A percentile compares a stretch with the other conserved stretches of the same genome.
Evolutionary conservation across 805 yeast species (phyloP).

Genomic region (Ogataea methylovora): DNA sequence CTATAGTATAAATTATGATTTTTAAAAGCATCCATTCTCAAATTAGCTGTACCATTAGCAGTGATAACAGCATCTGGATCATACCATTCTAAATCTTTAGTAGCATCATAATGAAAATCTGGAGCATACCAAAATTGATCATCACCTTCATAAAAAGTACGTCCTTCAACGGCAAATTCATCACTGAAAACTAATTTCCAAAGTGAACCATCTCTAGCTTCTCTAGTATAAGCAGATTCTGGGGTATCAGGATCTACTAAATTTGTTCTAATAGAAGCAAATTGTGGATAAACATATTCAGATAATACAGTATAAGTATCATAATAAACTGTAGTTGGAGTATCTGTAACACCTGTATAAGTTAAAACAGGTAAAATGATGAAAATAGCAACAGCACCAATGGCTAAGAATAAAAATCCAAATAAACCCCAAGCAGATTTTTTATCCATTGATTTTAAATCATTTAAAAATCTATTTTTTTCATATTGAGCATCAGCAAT

Average conservation of each 20-base stretch:
- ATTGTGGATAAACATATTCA: conserved; percentile 46
- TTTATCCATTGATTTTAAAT: conserved; percentile 58
- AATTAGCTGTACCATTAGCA: conserved; percentile 50
- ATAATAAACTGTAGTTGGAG: conserved; percentile 2
- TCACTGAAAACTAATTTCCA: conserved; percentile 77
- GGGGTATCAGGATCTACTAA: conserved; percentile 64
- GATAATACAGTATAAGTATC: conserved; percentile 38
- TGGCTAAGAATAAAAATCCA: conserved; percentile 49
- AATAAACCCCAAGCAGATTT: conserved; percentile 53
- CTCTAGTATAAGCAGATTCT: conserved; percentile 33
- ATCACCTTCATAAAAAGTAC: conserved; percentile 74
- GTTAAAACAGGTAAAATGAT: conserved; percentile 79
- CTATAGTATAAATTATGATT: conserved; percentile 69
- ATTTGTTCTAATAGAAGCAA: conserved; percentile 45
- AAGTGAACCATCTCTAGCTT: conserved; percentile 42
- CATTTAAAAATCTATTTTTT: conserved; percentile 55
- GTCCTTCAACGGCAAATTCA: conserved; percentile 74
- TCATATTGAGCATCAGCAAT: conserved; percentile 84
- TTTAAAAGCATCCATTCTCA: conserved; percentile 65
- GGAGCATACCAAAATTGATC: conserved; percentile 80
- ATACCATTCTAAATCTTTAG: conserved; percentile 82
- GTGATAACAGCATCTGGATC: conserved; percentile 76
- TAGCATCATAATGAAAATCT: conserved; percentile 71
- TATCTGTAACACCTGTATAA: conserved; percentile 56
- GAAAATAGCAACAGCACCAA: conserved; percentile 64